Evolutionary conservation across 1,284 basidiomycete genomes (phyloP), one percentile per base, ranked within the genome.

Genomic region (Apiotrichum mycotoxinovorans): DNA sequence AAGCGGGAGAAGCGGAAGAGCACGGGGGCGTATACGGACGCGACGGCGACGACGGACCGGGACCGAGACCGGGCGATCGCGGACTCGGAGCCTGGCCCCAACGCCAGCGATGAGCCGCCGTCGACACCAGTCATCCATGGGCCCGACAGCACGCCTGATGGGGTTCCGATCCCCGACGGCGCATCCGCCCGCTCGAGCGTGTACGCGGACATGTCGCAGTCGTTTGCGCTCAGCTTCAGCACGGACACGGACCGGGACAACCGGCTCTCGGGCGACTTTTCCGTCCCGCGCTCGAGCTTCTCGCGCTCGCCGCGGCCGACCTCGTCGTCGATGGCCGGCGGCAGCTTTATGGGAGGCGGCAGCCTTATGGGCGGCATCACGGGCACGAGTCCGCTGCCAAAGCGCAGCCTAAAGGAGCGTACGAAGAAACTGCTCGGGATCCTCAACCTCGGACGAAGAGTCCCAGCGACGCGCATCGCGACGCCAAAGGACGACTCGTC

Each of bases 371-470:
- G 18, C 38, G 38, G 38, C 3, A 20, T 40, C 17, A 9, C 38
- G 18, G 20, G 20, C 20, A 5, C 33, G n/a, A 26, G 42, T 26
- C 22, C 41, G 18, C 30, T 30, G n/a, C 47, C 47, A 0, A 26
- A 33, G 25, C 48, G 33, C 35, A n/a, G 35, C 4, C 42, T 75
- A 37, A 74, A 70, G 59, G 65, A 67, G 40, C 71, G 71, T 63
- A 68, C 68, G 23, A 67, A 66, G 54, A 64, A 70, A 26, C 58
- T 74, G 17, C 43, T 74, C 23, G 59, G 65, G 44, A 58, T 74
- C 8, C 63, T 74, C 43, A 66, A 67, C 44, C 63, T 75, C 0
- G 60, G 18, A 11, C 40, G 60, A 1, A 38, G 45, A 12, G 43
- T 41, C 20, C 40, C 52, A 2, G 23, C 14, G 5, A 11, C 42